These are phyloP conservation scores for Musa schizocarpa DNA, from an alignment of 176 grass and related monocot species.

Conservation along the genomic window DNA sequence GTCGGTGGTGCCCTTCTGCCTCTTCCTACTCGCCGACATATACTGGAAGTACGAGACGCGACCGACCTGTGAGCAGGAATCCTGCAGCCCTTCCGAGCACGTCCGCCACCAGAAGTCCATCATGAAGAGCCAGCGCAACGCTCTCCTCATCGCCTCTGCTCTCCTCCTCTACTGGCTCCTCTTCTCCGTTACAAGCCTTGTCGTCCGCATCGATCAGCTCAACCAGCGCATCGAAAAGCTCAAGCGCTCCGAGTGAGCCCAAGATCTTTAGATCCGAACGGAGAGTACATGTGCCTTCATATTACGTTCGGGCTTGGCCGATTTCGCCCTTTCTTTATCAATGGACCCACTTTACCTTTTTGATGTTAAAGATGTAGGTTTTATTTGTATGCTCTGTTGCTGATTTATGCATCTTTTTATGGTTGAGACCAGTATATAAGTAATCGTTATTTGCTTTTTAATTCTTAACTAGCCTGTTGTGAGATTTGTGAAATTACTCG, in stretches of 20 bases:
- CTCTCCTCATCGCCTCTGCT: constrained; percentile 76
- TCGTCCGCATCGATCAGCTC: constrained; percentile 61
- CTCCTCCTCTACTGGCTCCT: constrained; percentile 94
- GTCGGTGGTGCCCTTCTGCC: constrained; percentile 81
- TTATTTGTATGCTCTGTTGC: background rate
- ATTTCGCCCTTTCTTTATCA: background rate
- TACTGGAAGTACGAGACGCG: constrained; percentile 98
- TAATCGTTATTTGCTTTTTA: too few species aligned
- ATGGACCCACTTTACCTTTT: background rate
- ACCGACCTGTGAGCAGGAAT: constrained; percentile 64
- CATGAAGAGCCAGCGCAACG: constrained; percentile 96
- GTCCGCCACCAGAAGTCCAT: constrained; percentile 97
- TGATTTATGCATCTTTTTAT: background rate
- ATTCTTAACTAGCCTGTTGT: background rate
- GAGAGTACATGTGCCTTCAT: background rate
- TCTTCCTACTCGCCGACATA: constrained; percentile 87
- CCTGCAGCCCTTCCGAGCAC: constrained; percentile 79
- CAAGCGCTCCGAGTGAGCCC: constrained; percentile 57
- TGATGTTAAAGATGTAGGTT: background rate
- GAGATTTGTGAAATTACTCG: background rate
- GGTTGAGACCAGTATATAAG: background rate
- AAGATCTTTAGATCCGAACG: background rate
- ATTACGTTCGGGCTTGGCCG: background rate
- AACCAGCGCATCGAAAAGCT: constrained; percentile 70
- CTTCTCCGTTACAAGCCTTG: constrained; percentile 61